A percentile compares a stretch with the other conserved stretches of the same genome.
Evolutionary conservation across 257 asterid genomes (phyloP).

Genomic region (Ajuga chamaepitys): DNA sequence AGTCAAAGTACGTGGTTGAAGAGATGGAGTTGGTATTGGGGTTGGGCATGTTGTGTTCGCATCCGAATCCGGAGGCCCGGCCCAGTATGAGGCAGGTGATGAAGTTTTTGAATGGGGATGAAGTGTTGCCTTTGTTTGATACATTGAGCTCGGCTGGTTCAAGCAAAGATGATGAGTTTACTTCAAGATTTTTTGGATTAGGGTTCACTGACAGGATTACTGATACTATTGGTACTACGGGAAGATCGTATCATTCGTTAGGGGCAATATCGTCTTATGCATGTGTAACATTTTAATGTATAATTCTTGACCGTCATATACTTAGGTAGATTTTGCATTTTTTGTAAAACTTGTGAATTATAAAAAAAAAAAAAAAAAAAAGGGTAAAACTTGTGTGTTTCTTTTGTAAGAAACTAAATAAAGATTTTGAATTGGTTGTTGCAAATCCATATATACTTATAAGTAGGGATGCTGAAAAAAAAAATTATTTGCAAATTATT

Average conservation of each 20-base stretch:
- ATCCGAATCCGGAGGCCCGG: slow-evolving; percentile 42
- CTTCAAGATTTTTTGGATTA: slow-evolving; percentile 28
- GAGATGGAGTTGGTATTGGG: slow-evolving; percentile 58
- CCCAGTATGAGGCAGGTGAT: slow-evolving; percentile 47
- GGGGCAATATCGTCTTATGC: slow-evolving; percentile 38
- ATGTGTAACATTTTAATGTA: no score
- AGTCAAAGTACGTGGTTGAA: slow-evolving; percentile 16
- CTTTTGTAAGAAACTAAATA: no score
- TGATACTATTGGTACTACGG: slow-evolving; percentile 3
- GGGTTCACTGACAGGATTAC: slow-evolving; percentile 19
- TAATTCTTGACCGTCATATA: no score
- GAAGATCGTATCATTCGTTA: slow-evolving; percentile 23
- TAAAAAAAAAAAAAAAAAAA: no score
- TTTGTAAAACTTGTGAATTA: no score
- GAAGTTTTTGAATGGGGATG: slow-evolving; percentile 44
- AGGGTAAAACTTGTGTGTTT: no score
- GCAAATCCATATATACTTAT: no score
- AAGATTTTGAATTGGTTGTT: no score
- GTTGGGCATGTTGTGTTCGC: slow-evolving; percentile 71
- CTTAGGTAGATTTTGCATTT: no score
- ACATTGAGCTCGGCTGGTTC: slow-evolving; percentile 29
- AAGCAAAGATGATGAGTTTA: slow-evolving; percentile 23
- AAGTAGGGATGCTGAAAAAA: no score
- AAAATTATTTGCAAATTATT: no score
- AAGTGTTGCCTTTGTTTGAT: slow-evolving; percentile 33